Base-by-base conservation (phyloP, 352 stramenopile genomes). In the Thraustochytrium striatum region DNA sequence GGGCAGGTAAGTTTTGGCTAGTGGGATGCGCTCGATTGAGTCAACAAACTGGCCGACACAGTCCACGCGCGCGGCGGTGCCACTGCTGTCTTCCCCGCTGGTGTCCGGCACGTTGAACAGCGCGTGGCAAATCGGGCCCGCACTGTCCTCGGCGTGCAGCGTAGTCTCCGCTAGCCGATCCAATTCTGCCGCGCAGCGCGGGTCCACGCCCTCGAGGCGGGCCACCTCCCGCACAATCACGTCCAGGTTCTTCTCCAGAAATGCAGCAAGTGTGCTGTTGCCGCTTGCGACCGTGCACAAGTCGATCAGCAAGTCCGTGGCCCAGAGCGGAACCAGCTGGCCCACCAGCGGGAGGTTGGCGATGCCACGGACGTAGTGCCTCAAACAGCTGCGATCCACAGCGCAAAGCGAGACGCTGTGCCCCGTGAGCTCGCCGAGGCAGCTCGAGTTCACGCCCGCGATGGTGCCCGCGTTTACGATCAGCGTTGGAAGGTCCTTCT, bases 301-400 rank as follows among this genome's bases (percentile, higher is more conserved):
- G 33, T 79, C 69, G 16, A 79, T 52, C 19, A 72, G n/a, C 3
- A 35, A 21, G 57, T 79, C 69, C 25, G 47, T 43, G n/a, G 69
- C 69, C 44, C 47, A 79, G 0, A 30, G 39, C 33, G 69, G 69
- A 19, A 79, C 39, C 2, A 79, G 72, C 53, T 69, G 72, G 53
- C 69, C 69, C 13, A 79, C 19, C 2, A 79, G 36, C 3, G 69
- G 69, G 32, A 79, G 16, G 1, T 13, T 28, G 11, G 52, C 52
- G 5, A 79, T 7, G 19, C 53, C 50, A 7, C 35, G 9, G n/a
- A 79, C 21, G 35, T 55, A 79, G 25, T 62, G n/a, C 21, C 8
- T 16, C 35, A 79, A 36, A 25, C 69, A 79, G 50, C 5, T 28
- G 32, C 72, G 50, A 19, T 50, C 35, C n/a, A 79, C 3, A 3